Conservation (phyloP, 139 green algal species). For the Chlamydomonas incerta region DNA sequence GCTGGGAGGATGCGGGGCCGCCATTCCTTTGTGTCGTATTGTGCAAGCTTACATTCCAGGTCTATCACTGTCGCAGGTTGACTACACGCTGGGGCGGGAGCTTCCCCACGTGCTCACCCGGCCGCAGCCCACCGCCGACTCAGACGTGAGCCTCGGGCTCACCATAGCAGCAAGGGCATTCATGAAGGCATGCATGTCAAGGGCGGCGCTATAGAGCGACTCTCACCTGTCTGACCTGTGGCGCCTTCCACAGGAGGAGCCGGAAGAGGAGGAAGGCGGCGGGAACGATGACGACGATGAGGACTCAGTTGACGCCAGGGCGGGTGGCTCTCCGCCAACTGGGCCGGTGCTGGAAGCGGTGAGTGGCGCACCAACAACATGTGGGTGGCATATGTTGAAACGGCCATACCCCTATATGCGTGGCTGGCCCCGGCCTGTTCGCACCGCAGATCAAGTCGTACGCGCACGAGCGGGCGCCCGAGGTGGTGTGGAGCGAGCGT, state of each 20-base stretch:
- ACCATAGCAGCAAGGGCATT: no score
- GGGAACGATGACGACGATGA: background rate
- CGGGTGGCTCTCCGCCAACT: background rate
- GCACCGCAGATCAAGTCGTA: slow-evolving; percentile 39
- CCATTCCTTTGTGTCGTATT: no score
- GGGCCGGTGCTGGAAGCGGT: slow-evolving; percentile 18
- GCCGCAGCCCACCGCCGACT: slow-evolving; percentile 34
- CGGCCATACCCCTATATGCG: no score
- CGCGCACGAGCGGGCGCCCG: slow-evolving; percentile 15
- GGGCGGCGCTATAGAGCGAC: no score
- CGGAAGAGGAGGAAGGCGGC: background rate
- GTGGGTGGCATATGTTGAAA: no score
- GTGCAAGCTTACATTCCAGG: no score
- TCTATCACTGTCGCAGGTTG: background rate
- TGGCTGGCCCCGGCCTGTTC: no score
- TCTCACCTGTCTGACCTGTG: no score
- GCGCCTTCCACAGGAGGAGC: background rate
- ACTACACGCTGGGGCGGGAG: slow-evolving; percentile 16
- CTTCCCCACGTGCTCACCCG: slow-evolving; percentile 19
- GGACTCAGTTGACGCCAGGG: background rate
- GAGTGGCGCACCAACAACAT: no score
- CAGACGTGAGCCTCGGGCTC: background rate
- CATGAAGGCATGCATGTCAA: no score
- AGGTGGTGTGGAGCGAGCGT: slow-evolving; percentile 34
- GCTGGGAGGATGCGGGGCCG: background rate